Evolutionary conservation across 2,329 filamentous ascomycete species (phyloP).

Genomic region (Mollisiaceae sp.): DNA sequence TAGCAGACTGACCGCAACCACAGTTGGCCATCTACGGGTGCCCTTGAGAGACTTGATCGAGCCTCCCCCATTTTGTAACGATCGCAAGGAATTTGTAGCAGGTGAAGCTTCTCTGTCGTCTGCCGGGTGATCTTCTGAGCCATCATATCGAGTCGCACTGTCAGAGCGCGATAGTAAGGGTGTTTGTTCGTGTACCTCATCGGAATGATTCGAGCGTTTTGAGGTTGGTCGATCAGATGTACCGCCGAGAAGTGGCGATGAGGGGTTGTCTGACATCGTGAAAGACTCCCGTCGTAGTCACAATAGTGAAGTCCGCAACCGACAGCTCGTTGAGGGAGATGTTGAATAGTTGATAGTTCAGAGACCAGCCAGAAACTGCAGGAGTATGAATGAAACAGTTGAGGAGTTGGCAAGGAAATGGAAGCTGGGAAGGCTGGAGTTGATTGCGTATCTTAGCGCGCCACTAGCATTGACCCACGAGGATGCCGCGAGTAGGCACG

Average conservation of each 20-base stretch:
- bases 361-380: constrained; percentile 11
- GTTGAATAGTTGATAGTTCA: constrained; percentile 6
- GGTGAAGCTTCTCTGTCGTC: constrained; percentile 37
- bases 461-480: constrained; percentile 5
- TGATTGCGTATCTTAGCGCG: constrained; percentile 25
- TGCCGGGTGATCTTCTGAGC: constrained; percentile 33
- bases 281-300: not conserved
- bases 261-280: constrained; percentile 41
- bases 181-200: constrained; percentile 40
- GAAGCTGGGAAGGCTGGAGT: constrained; percentile 2
- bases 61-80: constrained; percentile 40
- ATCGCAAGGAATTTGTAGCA: constrained; percentile 44
- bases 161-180: constrained; percentile 43
- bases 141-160: constrained; percentile 40
- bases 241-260: constrained; percentile 33
- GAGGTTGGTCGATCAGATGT: constrained; percentile 32
- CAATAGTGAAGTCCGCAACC: constrained; percentile 17
- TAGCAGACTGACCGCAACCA: constrained; percentile 73
- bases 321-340: constrained; percentile 18
- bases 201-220: constrained; percentile 33
- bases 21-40: constrained; percentile 72
- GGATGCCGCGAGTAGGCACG: not conserved
- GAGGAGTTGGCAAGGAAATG: constrained; percentile 13
- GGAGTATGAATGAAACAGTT: constrained; percentile 5
- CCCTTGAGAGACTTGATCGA: constrained; percentile 43